Evolutionary conservation across 495 filamentous ascomycete species (phyloP).

Genomic region (Amorphotheca resinae): DNA sequence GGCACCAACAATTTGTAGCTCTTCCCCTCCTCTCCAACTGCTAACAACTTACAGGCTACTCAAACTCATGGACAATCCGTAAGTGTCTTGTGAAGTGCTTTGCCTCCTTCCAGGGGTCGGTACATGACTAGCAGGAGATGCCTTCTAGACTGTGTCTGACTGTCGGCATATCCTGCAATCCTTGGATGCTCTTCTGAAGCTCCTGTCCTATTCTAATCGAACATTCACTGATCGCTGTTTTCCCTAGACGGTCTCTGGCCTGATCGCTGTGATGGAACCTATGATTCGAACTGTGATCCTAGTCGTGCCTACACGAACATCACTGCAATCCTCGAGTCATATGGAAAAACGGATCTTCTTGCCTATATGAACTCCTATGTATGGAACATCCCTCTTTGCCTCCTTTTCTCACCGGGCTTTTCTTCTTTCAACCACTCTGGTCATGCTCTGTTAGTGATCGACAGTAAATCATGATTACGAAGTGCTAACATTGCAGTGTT

Average conservation of each 20-base stretch:
- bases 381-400: conserved; percentile 38
- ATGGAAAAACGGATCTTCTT: conserved; percentile 44
- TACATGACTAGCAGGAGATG: no score
- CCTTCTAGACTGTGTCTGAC: no score
- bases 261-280: conserved; percentile 62
- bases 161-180: no score
- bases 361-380: conserved; percentile 60
- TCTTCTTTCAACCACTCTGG: no score
- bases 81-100: background rate
- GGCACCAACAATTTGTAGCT: background rate
- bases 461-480: no score
- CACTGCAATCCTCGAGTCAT: conserved; percentile 42
- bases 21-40: background rate
- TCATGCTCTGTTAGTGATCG: no score
- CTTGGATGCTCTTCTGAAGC: conserved; percentile 28
- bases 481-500: conserved; percentile 13
- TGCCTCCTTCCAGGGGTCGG: no score
- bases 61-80: conserved; percentile 58
- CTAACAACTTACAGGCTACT: conserved; percentile 25
- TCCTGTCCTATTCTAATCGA: conserved; percentile 38
- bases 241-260: conserved; percentile 29
- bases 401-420: no score
- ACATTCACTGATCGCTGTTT: no score
- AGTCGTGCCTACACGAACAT: conserved; percentile 52
- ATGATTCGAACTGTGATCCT: conserved; percentile 50